Evolutionary conservation across 2,329 filamentous ascomycete species (phyloP), one percentile per base, ranked within the genome.

Genomic region (Fusarium transvaalense): DNA sequence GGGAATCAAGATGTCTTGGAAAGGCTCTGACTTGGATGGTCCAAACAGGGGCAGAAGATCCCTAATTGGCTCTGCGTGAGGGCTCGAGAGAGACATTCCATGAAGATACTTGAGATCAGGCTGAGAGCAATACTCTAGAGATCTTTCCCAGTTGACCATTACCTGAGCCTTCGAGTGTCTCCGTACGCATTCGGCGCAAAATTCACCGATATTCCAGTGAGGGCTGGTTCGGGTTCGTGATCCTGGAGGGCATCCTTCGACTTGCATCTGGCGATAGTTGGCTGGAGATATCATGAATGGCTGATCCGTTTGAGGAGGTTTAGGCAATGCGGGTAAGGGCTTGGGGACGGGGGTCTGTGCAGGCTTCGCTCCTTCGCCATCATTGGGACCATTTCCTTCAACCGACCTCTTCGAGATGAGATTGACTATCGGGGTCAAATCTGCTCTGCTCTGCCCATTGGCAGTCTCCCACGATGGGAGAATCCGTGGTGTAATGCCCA

Each of bases 1-100:
- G 0, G 93, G 92, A 53, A 94, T 91, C 23, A 94, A 78, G 34
- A 97, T 92, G 75, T 97, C 93, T 66, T 86, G 88, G 79, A 92
- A 95, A 6, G 89, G 89, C 43, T 86, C 83, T 2, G 90, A 88
- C 71, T 93, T 93, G 48, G 88, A 90, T 60, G 91, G 85, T 65
- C 92, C 92, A 78, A 96, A 96, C 13, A 96, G 82, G 0, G 93
- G 93, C 3, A 91, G 79, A 6, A 96, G 82, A 21, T 89, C 83
- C 64, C 88, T 85, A 2, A 90, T 85, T 0, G 89, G 86, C 48
- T 87, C 86, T 66, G 88, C 83, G 1, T 86, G 83, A 10, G 90
- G 86, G 0, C 90, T 86, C 0, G 86, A 88, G 39, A 92, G 83
- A 75, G 92, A 88, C 73, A 95, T 88, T 41, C 92, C 91, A 72